Base-by-base conservation (phyloP, 2,329 filamentous ascomycete genomes). In the Emmonsia crescens region DNA sequence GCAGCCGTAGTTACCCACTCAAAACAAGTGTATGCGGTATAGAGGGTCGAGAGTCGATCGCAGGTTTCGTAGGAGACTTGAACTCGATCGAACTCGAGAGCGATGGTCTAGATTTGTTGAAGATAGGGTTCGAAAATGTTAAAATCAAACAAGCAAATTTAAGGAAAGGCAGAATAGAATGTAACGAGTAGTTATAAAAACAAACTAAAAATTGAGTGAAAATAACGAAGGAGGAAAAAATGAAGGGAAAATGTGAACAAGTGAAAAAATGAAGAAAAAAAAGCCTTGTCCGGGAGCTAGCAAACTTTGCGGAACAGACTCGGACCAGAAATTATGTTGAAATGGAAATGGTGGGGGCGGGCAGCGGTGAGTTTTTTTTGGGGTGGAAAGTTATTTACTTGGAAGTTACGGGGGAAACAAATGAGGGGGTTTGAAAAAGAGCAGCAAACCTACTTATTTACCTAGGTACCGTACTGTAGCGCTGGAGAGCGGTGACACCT, bases 61-160 rank as follows among this genome's bases (percentile, higher is more conserved):
- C 24, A 42, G 24, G 40, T 19, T 44, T 31, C 2, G 12, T n/a
- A 44, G 6, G 52, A 42, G 54, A 6, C 10, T 21, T 16, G n/a
- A 6, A 46, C 19, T n/a, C n/a, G n/a, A 14, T 54, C 51, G 21
- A 27, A 27, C n/a, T 49, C 59, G 65, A 62, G 36, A 52, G 27
- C 19, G 24, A 12, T 24, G 31, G 31, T 31, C 54, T 57, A 42
- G 31, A 29, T 27, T 33, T n/a, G 24, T 49, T 21, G 52, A 42
- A 57, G n/a, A 57, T 16, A 19, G 33, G 6, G 19, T 40, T 27
- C n/a, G 54, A 40, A 29, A 44, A 31, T 29, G 36, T 46, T 33
- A 44, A 38, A 29, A 14, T 5, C 31, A 44, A 33, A 31, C 31
- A 46, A 38, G 10, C 14, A 31, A 44, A 46, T 14, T 2, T 42